These are phyloP conservation scores for Alternaria solani DNA, from an alignment of 2,329 filamentous ascomycete genomes.

Conservation along the genomic window DNA sequence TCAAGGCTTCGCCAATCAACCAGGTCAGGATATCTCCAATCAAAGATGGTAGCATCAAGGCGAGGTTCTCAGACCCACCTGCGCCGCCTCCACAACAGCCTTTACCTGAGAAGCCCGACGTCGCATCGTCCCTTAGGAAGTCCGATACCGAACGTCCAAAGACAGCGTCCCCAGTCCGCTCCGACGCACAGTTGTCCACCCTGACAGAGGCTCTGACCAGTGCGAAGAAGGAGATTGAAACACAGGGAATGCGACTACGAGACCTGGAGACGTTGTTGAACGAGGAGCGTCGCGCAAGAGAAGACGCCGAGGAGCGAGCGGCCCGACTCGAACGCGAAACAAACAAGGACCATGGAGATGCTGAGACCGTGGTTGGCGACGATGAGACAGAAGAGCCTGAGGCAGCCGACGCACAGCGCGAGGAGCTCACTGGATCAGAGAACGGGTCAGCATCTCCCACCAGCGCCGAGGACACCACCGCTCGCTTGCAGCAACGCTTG, in stretches of 20 bases:
- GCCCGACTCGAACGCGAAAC: conserved; percentile 72
- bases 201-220: conserved; percentile 84
- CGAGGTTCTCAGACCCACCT: conserved; percentile 89
- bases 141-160: conserved; percentile 78
- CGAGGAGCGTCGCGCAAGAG: conserved; percentile 81
- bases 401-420: conserved; percentile 16
- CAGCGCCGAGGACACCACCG: conserved; percentile 48
- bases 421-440: conserved; percentile 24
- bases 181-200: conserved; percentile 78
- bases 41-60: conserved; percentile 73
- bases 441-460: conserved; percentile 34
- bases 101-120: conserved; percentile 90
- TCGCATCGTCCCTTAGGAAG: conserved; percentile 72
- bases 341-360: conserved; percentile 48
- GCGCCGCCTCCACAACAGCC: conserved; percentile 93
- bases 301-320: conserved; percentile 83
- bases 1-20: conserved; percentile 55
- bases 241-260: conserved; percentile 79
- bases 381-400: conserved; percentile 29
- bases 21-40: conserved; percentile 55
- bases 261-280: conserved; percentile 81
- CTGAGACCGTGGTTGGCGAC: conserved; percentile 39
- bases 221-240: conserved; percentile 86
- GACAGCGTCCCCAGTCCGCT: conserved; percentile 66
- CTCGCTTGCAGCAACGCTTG: conserved; percentile 72